Evolutionary conservation across 1,284 basidiomycete species (phyloP).

Genomic region (Ceratobasidium sp.): DNA sequence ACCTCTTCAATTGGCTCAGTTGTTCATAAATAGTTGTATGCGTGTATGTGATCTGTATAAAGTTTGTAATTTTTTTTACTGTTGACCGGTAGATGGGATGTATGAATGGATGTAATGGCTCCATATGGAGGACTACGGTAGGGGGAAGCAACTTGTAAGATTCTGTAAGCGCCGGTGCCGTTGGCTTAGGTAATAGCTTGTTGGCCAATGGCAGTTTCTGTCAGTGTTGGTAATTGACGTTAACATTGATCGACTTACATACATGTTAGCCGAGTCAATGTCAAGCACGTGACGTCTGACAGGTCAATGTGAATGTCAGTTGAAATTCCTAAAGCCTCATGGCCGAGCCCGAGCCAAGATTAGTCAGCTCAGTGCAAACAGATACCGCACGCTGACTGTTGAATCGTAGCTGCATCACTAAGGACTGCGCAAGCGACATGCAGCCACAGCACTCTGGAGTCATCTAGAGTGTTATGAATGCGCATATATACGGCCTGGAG

Average conservation of each 20-base stretch:
- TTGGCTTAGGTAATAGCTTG: too few species aligned
- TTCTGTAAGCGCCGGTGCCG: too few species aligned
- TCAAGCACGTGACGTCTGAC: background rate
- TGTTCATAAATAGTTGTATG: too few species aligned
- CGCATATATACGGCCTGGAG: constrained; percentile 9
- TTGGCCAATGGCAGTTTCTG: too few species aligned
- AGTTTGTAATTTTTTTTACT: too few species aligned
- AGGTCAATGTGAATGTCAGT: background rate
- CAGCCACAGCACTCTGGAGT: background rate
- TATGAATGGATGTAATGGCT: too few species aligned
- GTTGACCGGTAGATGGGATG: too few species aligned
- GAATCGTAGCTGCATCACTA: background rate
- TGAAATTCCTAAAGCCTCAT: background rate
- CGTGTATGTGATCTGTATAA: too few species aligned
- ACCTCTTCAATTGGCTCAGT: too few species aligned
- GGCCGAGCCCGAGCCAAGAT: background rate
- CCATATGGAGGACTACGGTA: too few species aligned
- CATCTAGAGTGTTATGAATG: background rate
- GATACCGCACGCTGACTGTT: background rate
- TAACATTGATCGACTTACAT: background rate
- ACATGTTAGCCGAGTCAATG: background rate
- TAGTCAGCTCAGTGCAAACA: constrained; percentile 6
- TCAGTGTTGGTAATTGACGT: background rate
- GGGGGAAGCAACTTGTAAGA: too few species aligned
- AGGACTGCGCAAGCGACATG: background rate